phyloP scores from a whole-genome alignment of 2,329 filamentous ascomycete species.

The Dothideomycetes sp. region DNA sequence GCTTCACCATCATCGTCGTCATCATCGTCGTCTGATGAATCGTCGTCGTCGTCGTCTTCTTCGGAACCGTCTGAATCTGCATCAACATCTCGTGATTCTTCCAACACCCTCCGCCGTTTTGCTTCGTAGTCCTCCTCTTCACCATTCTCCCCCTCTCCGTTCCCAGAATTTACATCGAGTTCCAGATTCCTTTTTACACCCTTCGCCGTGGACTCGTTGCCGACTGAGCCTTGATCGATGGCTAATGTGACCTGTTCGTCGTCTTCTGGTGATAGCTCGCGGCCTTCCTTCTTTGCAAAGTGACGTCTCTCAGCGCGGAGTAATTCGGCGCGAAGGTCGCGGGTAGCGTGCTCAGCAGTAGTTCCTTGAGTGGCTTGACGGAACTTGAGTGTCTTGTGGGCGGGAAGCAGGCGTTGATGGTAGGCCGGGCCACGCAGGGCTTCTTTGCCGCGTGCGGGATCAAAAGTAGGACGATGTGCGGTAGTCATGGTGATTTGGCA shows the following conservation, averaged over 20 bases:
- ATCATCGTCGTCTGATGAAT: constrained; percentile 65
- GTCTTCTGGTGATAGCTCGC: constrained; percentile 32
- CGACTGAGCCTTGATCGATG: constrained; percentile 37
- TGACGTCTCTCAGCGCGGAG: constrained; percentile 80
- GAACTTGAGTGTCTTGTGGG: constrained; percentile 86
- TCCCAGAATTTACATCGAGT: constrained; percentile 33
- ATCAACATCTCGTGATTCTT: constrained; percentile 81
- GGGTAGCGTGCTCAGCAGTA: constrained; percentile 57
- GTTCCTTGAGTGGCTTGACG: constrained; percentile 85
- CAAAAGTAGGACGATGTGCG: constrained; percentile 83
- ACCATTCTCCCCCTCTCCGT: constrained; percentile 28
- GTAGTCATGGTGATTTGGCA: constrained; percentile 36
- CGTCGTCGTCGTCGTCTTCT: constrained; percentile 27
- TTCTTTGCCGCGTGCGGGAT: constrained; percentile 91
- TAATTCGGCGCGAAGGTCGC: constrained; percentile 83
- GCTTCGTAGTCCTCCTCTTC: constrained; percentile 55
- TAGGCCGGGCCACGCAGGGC: constrained; percentile 87
- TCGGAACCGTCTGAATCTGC: constrained; percentile 56
- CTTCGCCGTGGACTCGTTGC: constrained; percentile 32
- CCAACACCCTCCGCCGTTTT: constrained; percentile 77
- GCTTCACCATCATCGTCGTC: constrained; percentile 74
- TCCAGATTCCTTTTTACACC: constrained; percentile 57
- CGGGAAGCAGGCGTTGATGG: constrained; percentile 89
- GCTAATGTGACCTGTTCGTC: constrained; percentile 25
- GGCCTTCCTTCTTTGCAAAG: constrained; percentile 74